Percentiles rank a stretch among this genome's conserved stretches.
These are phyloP conservation scores for Xylaria polymorpha DNA, from an alignment of 2,329 filamentous ascomycete species.

Conservation along the genomic window DNA sequence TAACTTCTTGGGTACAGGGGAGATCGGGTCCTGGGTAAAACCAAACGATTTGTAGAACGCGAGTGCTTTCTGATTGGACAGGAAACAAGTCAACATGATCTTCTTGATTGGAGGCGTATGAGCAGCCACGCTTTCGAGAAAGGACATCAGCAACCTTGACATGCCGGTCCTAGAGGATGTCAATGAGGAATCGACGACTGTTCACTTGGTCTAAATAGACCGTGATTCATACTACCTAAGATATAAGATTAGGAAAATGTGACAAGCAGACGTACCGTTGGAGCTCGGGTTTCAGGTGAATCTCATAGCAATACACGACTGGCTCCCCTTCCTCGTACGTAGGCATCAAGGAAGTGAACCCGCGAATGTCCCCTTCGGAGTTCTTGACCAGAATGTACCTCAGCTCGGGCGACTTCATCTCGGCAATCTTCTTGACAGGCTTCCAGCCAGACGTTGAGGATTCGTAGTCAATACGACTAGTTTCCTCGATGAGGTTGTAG, in stretches of 20 bases:
- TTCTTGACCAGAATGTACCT: constrained; percentile 73
- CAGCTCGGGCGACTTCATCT: constrained; percentile 76
- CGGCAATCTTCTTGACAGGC: constrained; percentile 66
- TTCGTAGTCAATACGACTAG: constrained; percentile 73
- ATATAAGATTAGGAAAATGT: neutral
- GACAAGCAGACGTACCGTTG: constrained; percentile 59
- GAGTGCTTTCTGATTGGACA: constrained; percentile 67
- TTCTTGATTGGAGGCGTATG: constrained; percentile 69
- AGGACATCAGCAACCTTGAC: constrained; percentile 68
- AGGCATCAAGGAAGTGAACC: constrained; percentile 77
- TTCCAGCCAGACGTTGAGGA: constrained; percentile 73
- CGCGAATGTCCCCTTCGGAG: constrained; percentile 53
- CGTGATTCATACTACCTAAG: no score
- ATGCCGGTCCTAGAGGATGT: constrained; percentile 66
- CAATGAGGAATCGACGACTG: neutral
- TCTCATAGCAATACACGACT: constrained; percentile 83
- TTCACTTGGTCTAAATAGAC: neutral
- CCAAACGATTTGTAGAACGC: constrained; percentile 72
- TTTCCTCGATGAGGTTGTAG: constrained; percentile 68
- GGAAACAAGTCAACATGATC: constrained; percentile 80
- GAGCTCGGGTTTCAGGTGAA: constrained; percentile 71
- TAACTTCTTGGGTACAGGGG: constrained; percentile 64
- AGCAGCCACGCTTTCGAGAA: constrained; percentile 64
- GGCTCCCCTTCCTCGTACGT: constrained; percentile 73
- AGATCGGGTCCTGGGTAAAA: constrained; percentile 65